Evolutionary conservation across 768 basidiomycete genomes (phyloP).

Genomic region (Tulasnella sp.): DNA sequence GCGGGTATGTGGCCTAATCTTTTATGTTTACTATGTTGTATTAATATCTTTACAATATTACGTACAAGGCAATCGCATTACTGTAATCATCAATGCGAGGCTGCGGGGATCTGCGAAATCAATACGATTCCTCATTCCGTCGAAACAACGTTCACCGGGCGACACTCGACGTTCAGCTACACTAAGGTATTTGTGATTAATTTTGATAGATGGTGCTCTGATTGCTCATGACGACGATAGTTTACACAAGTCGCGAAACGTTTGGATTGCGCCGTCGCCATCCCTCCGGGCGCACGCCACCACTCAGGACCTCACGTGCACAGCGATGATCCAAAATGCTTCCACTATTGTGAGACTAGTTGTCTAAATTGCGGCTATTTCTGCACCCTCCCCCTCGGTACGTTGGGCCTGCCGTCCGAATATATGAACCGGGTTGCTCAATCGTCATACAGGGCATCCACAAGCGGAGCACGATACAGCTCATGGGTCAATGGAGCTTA

Average conservation of each 20-base stretch:
- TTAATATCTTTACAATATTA: not conserved
- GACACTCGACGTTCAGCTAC: constrained; percentile 53
- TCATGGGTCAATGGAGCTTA: constrained; percentile 56
- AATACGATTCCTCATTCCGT: constrained; percentile 51
- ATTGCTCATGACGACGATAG: not conserved
- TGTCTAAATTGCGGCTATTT: constrained; percentile 52
- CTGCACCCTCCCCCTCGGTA: constrained; percentile 51
- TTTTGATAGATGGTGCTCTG: not conserved
- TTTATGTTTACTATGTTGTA: not conserved
- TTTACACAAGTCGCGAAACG: constrained; percentile 41
- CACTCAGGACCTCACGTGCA: constrained; percentile 48
- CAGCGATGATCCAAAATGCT: constrained; percentile 37
- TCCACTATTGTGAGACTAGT: constrained; percentile 50
- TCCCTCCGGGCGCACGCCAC: constrained; percentile 36
- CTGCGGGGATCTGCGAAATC: constrained; percentile 49
- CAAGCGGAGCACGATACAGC: constrained; percentile 55
- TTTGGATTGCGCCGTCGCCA: constrained; percentile 41
- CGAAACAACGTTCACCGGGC: constrained; percentile 53
- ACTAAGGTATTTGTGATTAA: constrained; percentile 42
- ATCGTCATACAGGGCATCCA: constrained; percentile 39
- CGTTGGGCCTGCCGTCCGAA: constrained; percentile 1
- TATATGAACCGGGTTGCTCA: not conserved
- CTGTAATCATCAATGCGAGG: constrained; percentile 39
- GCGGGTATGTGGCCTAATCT: constrained; percentile 39
- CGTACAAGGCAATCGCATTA: constrained; percentile 42